Evolutionary conservation across 352 stramenopile genomes (phyloP).

Genomic region (Salisapilia sapeloensis): DNA sequence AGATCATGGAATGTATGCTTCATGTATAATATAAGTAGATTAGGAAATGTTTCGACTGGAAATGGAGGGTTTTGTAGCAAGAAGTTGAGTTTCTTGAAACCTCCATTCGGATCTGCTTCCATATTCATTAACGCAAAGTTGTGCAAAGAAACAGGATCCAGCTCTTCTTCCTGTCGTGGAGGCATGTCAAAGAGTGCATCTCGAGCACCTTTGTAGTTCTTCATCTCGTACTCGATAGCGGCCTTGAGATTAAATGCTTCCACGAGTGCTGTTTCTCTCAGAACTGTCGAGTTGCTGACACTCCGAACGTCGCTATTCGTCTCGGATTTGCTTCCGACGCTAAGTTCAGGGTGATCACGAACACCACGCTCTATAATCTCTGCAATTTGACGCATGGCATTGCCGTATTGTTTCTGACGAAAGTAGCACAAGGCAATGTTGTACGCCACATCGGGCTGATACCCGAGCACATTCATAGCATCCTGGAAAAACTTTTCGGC

Average conservation of each 20-base stretch:
- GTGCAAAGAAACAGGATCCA: conserved; percentile 85
- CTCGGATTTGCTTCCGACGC: conserved; percentile 85
- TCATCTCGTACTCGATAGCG: conserved; percentile 91
- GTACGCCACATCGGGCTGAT: conserved; percentile 87
- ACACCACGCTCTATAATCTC: conserved; percentile 90
- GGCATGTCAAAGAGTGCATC: conserved; percentile 90
- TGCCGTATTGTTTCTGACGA: conserved; percentile 82
- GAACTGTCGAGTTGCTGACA: conserved; percentile 85
- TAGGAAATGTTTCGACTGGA: conserved; percentile 91
- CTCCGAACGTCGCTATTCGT: conserved; percentile 74
- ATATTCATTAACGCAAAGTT: conserved; percentile 90
- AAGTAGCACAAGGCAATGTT: conserved; percentile 94
- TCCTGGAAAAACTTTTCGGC: conserved; percentile 85
- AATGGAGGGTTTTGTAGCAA: conserved; percentile 89
- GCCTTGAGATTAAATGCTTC: conserved; percentile 94
- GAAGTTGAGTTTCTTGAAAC: conserved; percentile 93
- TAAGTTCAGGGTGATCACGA: conserved; percentile 86
- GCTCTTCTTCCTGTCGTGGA: conserved; percentile 78
- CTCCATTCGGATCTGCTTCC: conserved; percentile 82
- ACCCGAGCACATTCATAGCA: conserved; percentile 86
- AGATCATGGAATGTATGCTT: conserved; percentile 92
- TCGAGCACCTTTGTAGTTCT: conserved; percentile 74
- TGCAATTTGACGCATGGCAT: conserved; percentile 82
- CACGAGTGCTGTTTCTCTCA: conserved; percentile 86
- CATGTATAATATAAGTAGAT: conserved; percentile 89